Base-by-base conservation (phyloP, 768 basidiomycete species). In the Lentinus tigrinus region DNA sequence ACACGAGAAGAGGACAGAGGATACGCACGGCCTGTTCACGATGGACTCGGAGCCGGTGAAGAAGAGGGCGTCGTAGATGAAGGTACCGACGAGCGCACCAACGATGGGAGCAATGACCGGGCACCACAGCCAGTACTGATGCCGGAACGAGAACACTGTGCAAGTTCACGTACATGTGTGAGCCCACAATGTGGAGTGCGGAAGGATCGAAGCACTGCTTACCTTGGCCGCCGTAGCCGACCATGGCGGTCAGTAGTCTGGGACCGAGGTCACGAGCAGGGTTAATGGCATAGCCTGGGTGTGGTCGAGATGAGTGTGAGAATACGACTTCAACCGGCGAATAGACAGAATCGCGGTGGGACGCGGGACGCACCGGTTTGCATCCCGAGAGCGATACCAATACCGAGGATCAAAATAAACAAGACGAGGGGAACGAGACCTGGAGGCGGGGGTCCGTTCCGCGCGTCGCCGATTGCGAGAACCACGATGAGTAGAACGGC, bases 51-150 rank as follows among this genome's bases (percentile, higher is more conserved):
- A 63, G 17, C 84, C 87, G 3, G 75, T 76, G 70, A 79, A 87
- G 54, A 89, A 54, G 59, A 86, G 73, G 2, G 73, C 43, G 63
- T 90, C 88, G 61, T 90, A 90, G 38, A 82, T 58, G 54, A 83
- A 69, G 4, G 77, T 74, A 13, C 82, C 88, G 5, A 72, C 66
- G 57, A 82, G 77, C 47, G 78, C 85, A 24, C 88, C 88, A 34
- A 81, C 60, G 66, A 88, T 80, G 9, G 86, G 81, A 1, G 74
- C 85, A 38, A 86, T 69, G 17, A 87, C 65, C 3, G 85, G 82
- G 63, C 82, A 82, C 88, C 88, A 90, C 36, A 90, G 59, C 88
- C 87, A 90, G 65, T 89, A 90, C 57, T 89, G 87, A 64, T 77
- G 81, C 62, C 70, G 65, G 54, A 65, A 73, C 34, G 65, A 53